Base-by-base conservation (phyloP, 140 eudicot species). In the Erigeron philadelphicus region DNA sequence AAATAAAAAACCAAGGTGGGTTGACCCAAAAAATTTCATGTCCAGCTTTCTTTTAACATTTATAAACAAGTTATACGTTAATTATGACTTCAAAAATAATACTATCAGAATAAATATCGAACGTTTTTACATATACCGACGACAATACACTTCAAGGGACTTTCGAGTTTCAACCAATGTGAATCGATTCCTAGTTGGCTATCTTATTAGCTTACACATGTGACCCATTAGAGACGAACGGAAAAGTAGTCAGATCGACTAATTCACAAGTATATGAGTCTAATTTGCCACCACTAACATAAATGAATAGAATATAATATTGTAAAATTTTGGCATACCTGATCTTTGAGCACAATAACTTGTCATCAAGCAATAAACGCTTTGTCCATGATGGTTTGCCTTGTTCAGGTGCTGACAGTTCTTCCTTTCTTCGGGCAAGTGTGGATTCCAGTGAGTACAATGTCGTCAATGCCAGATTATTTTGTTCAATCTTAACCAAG, bases 301-400 rank as follows among this genome's bases (percentile, higher is more conserved):
- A 8, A 45, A 45, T 45, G 50, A 11, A 45, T 45, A 7, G 8
- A 45, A 45, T 1, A 31, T 31, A 31, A 2, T 4, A 31, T 2
- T 31, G 38, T 31, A 31, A 31, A 59, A 6, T 7, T 5, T 13
- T 46, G 35, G 45, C 66, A 61, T 64, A 86, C 98, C 96, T 81
- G 72, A 93, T 83, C 72, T 93, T 93, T 62, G 88, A 76, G 86
- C 96, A 88, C n/a, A 86, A 75, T 75, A 91, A 76, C 66, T 81
- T 87, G 48, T 83, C 82, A 56, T 89, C 90, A 25, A 81, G 88
- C 85, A 93, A 80, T 42, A 86, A 67, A 4, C 95, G 89, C 74
- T 84, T 83, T 11, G 96, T 93, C 98, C 98, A 89, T 0, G 96
- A 89, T 10, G 98, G 96, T 77, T 89, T 93, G 56, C 88, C 86